Percentiles rank a stretch among this genome's conserved stretches.
These are phyloP conservation scores for Raffaelea ambrosiae DNA, from an alignment of 2,329 filamentous ascomycete species.

Conservation along the genomic window DNA sequence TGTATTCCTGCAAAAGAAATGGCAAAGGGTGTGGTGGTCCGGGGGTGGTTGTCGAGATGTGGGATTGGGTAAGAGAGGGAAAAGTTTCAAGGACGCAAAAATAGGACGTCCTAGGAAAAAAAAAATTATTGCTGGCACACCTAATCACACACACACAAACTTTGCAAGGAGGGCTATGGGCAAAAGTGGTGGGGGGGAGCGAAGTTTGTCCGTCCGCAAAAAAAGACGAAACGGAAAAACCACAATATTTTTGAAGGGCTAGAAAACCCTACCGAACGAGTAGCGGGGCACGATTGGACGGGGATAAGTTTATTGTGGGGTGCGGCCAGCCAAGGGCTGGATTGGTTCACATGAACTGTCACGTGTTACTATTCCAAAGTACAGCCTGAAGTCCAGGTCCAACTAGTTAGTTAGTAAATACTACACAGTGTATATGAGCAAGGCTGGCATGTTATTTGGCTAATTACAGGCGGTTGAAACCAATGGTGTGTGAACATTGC, in stretches of 20 bases:
- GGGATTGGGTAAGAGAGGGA: background rate
- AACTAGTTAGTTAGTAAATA: too few relatives aligned
- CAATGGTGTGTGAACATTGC: too few relatives aligned
- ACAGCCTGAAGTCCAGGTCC: too few relatives aligned
- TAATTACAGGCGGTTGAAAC: too few relatives aligned
- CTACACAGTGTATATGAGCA: too few relatives aligned
- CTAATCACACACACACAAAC: background rate
- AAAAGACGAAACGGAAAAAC: constrained; percentile 20
- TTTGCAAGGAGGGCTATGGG: background rate
- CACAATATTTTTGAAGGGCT: constrained; percentile 31
- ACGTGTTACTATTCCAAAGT: too few relatives aligned
- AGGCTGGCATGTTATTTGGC: too few relatives aligned
- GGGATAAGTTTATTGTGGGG: background rate
- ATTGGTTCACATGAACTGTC: too few relatives aligned
- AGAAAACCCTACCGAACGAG: constrained; percentile 30
- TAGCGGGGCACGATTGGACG: background rate
- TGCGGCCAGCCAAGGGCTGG: too few relatives aligned
- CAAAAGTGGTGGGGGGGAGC: too few relatives aligned
- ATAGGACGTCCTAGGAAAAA: constrained; percentile 4
- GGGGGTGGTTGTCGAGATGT: constrained; percentile 11
- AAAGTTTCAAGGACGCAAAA: background rate
- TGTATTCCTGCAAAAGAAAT: constrained; percentile 31
- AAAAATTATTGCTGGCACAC: constrained; percentile 6
- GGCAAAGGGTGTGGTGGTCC: constrained; percentile 11
- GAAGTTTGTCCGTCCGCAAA: too few relatives aligned